These are phyloP conservation scores for Parasarocladium wereldwijsianum DNA, from an alignment of 2,329 filamentous ascomycete species.

Conservation along the genomic window DNA sequence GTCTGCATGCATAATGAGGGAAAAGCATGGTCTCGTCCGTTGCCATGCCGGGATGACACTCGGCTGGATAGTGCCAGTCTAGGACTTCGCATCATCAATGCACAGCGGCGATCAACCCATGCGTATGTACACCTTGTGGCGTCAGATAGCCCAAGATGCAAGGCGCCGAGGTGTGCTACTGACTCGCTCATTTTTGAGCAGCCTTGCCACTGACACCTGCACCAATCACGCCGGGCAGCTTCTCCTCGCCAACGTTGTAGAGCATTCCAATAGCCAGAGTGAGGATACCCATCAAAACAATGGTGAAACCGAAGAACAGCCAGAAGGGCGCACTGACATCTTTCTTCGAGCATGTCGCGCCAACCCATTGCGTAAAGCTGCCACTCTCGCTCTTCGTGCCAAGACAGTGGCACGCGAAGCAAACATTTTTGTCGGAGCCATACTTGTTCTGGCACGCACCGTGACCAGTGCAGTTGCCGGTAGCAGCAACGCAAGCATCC, in stretches of 20 bases:
- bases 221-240: slow-evolving; percentile 87
- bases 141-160: slow-evolving; percentile 53
- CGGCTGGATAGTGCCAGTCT: no score
- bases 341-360: slow-evolving; percentile 76
- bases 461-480: slow-evolving; percentile 69
- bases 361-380: slow-evolving; percentile 65
- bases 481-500: slow-evolving; percentile 53
- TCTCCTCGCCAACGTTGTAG: slow-evolving; percentile 71
- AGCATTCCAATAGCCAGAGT: slow-evolving; percentile 62
- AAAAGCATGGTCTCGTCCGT: no score
- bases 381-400: slow-evolving; percentile 38
- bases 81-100: no score
- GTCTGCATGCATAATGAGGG: no score
- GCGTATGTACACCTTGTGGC: neutral
- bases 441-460: slow-evolving; percentile 62
- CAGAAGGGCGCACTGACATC: slow-evolving; percentile 84
- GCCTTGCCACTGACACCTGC: no score
- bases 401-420: slow-evolving; percentile 68
- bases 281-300: slow-evolving; percentile 54
- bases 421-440: slow-evolving; percentile 30
- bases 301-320: slow-evolving; percentile 62
- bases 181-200: no score
- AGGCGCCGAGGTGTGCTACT: no score
- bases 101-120: no score
- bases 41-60: no score